Evolutionary conservation across 306 rosid genomes (phyloP), one percentile per base, ranked within the genome.

Genomic region (Ormosia semicastrata): DNA sequence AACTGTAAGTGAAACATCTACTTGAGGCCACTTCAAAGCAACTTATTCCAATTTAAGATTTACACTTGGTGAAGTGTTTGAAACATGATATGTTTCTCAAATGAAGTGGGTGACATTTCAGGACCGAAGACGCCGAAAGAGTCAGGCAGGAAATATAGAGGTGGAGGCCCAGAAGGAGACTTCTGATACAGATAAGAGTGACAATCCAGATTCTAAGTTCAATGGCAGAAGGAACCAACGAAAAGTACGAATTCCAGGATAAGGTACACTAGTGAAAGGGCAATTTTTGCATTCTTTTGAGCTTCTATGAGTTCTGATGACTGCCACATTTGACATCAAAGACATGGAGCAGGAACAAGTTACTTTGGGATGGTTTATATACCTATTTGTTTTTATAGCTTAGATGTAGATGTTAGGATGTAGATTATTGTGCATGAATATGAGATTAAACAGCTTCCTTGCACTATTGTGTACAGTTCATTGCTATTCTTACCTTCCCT

Each of bases 41-140:
- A 44, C 17, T 34, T 40, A 17, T 63, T 65, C 71, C 37, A 53
- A 70, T 65, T 44, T 7, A 69, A 59, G 75, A 53, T 62, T 78
- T 66, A 24, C 50, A 49, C 53, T 39, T 29, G 52, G 30, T 50
- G 37, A 71, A 33, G 54, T 41, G 65, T 54, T 76, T 66, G 9
- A 79, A 54, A 64, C 82, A 37, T 66, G 46, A 41, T 13, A 36
- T 76, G 41, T 78, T 71, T 82, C 62, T 81, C 39, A 30, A 39
- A 59, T 67, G 71, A 68, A 66, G 52, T 71, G 50, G 44, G 15
- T 65, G 68, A 17, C 37, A 33, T 82, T 83, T 80, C 88, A 93
- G 95, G 97, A 89, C 72, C 87, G 95, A 67, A 89, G 97, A 68
- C 90, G 85, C 66, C 81, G 92, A 49, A 89, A 67, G 80, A 84